A percentile compares a stretch with the other conserved stretches of the same genome.
phyloP scores from a whole-genome alignment of 164 flowering plant genomes.

The Saururus chinensis region DNA sequence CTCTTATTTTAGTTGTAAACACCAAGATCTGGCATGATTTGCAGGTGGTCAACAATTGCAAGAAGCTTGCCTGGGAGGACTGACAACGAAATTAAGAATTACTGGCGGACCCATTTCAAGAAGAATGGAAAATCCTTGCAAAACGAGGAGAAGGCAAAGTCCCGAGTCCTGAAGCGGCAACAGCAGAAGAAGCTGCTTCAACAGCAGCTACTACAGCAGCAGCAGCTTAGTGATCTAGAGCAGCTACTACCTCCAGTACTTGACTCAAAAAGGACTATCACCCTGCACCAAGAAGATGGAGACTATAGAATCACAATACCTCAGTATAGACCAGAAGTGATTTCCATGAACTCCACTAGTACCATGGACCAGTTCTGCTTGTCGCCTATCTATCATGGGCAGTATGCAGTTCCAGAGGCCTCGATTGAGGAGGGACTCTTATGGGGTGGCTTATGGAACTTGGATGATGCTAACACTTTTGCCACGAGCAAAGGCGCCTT shows the following conservation, averaged over 20 bases:
- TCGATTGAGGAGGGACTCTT: constrained; percentile 22
- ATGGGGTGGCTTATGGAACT: constrained; percentile 62
- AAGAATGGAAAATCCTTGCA: constrained; percentile 2
- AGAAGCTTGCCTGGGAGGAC: constrained; percentile 11
- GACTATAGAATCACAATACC: constrained; percentile 5
- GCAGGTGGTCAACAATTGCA: constrained; percentile 10
- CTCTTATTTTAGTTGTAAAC: no score
- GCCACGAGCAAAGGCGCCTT: constrained; percentile 18
- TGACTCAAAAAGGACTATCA: constrained; percentile 34
- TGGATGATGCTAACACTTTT: constrained; percentile 30
- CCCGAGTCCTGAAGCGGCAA: constrained; percentile 1
- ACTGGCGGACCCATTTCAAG: constrained; percentile 13
- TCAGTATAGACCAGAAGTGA: constrained; percentile 21
- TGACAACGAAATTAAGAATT: constrained; percentile 12
- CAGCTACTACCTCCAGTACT: constrained; percentile 19
- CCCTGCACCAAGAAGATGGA: constrained; percentile 22
- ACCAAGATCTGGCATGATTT: no score
- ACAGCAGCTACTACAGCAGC: constrained; percentile 13
- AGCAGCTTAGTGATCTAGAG: constrained; percentile 15
- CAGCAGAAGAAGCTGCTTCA: constrained; percentile 1
- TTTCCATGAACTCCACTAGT: constrained; percentile 5
- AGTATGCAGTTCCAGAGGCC: constrained; percentile 13
- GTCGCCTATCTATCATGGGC: constrained; percentile 12
- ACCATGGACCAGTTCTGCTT: constrained; percentile 22
- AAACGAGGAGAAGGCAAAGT: not conserved